Base-by-base conservation (phyloP, 2,329 filamentous ascomycete species). In the Fusarium equiseti region DNA sequence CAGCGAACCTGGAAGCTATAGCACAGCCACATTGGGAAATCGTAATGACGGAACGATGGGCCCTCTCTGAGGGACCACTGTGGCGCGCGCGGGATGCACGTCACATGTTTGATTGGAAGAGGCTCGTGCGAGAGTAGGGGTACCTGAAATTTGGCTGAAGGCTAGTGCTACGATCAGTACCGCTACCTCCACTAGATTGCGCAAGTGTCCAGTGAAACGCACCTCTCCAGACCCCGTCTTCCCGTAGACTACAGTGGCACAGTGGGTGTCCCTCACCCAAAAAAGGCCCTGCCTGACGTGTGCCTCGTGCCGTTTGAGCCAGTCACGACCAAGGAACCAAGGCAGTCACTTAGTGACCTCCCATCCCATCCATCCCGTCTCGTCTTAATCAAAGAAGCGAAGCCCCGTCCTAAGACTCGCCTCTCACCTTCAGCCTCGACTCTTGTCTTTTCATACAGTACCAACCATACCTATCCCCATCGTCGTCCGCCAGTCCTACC, bases 1-100 rank as follows among this genome's bases (percentile, higher is more conserved):
- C 74, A 76, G 72, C 74, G 71, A 76, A 76, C 72, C 74, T 76
- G 56, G 71, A 76, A 76, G 73, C 74, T 76, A 59, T 42, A 59
- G 72, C 73, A 74, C 74, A 74, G 74, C 74, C 74, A 76, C 74
- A 61, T 53, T 58, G 46, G 48, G 26, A 53, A 63, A 71, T 54
- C 40, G 51, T 46, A 69, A 70, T 61, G 53, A 63, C 55, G 63
- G 63, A 58, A 45, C 35, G 15, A 29, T 44, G 29, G 42, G 35
- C 3, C 32, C 32, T 38, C 35, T 38, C 24, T 12, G 29, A 35
- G 46, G 66, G 55, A 54, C 50, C 65, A 40, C 40, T 49, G 61
- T 67, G 68, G 62, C 66, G 48, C 45, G 45, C 44, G 26, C 18
- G 53, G 27, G 68, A 70, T 61, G 53, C 61, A 71, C 69, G 65